Evolutionary conservation across 352 stramenopile genomes (phyloP), one percentile per base, ranked within the genome.

Genomic region (Phytophthora boehmeriae): DNA sequence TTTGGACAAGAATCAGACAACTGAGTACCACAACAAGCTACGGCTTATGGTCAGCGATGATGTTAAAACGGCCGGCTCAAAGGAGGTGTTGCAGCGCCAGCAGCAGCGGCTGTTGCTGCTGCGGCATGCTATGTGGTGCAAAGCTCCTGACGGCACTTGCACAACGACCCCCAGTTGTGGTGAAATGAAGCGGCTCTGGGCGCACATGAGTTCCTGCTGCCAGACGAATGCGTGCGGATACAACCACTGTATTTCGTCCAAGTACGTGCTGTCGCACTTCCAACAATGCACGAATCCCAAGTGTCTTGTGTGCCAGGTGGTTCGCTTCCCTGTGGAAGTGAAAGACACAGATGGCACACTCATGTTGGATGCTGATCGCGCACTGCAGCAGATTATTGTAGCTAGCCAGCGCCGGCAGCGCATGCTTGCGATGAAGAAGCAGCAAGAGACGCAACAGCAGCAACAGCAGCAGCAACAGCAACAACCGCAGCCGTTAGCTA

Each of bases 221-320:
- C 91, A 99, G 71, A 97, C 98, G 51, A 90, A 88, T 22, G 94
- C 97, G 54, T 99, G 98, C 73, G 79, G 96, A 16, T 97, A 98
- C 46, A 96, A 95, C 17, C 97, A 99, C 68, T 99, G 98, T 71
- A 98, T 99, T 27, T 98, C 92, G 47, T 99, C 97, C n/a, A 97
- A 98, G 56, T 98, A 99, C 69, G 96, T 99, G 55, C 77, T 99
- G 19, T 99, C 94, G 54, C 98, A 99, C 73, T 99, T 99, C 62
- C 97, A 99, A 75, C 92, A 98, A 41, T 99, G 98, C 67, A 97
- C 97, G 45, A 98, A 99, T 63, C 67, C 89, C n/a, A 91, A 97
- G 51, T 99, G 97, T 78, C 84, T 97, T 6, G 97, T 99, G 2
- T 99, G 98, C 68, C 93, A 97, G 28, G 93, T 98, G 16, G 95